These are phyloP conservation scores for Coemansia sp. DNA, from an alignment of 192 early-diverging fungal genomes.

Conservation along the genomic window DNA sequence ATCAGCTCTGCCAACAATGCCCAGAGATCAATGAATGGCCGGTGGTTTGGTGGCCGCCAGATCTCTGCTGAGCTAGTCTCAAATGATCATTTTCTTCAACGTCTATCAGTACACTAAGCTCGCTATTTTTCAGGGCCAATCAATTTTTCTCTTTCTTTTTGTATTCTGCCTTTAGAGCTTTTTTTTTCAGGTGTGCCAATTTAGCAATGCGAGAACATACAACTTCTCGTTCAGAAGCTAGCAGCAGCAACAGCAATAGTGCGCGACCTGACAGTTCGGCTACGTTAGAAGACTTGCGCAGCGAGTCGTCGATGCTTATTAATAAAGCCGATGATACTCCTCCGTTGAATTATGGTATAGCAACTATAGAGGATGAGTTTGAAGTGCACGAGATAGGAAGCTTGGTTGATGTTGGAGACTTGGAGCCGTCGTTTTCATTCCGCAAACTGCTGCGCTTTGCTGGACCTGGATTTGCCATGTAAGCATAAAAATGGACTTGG, in stretches of 20 bases:
- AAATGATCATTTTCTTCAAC: neutral
- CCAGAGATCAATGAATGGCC: conserved; percentile 68
- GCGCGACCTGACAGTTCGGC: neutral
- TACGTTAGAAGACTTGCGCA: neutral
- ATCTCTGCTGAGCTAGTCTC: conserved; percentile 16
- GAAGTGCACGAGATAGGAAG: conserved; percentile 42
- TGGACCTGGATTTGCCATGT: conserved; percentile 62
- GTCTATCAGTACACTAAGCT: too few relatives aligned
- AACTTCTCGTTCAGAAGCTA: neutral
- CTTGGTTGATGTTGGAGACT: conserved; percentile 55
- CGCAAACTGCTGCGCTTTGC: conserved; percentile 62
- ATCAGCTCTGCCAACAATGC: conserved; percentile 65
- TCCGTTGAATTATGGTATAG: conserved; percentile 11
- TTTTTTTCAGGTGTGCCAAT: too few relatives aligned
- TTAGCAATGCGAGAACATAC: neutral
- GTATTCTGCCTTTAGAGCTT: too few relatives aligned
- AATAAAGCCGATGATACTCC: neutral
- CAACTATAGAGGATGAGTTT: conserved; percentile 34
- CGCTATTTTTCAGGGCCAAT: too few relatives aligned
- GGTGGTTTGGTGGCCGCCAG: conserved; percentile 90
- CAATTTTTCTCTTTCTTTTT: too few relatives aligned
- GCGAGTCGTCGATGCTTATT: neutral
- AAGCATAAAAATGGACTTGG: conserved; percentile 8
- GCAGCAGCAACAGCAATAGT: neutral
- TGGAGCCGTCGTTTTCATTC: conserved; percentile 56